These are phyloP conservation scores for Begonia masoniana DNA, from an alignment of 306 rosid species.

Conservation along the genomic window DNA sequence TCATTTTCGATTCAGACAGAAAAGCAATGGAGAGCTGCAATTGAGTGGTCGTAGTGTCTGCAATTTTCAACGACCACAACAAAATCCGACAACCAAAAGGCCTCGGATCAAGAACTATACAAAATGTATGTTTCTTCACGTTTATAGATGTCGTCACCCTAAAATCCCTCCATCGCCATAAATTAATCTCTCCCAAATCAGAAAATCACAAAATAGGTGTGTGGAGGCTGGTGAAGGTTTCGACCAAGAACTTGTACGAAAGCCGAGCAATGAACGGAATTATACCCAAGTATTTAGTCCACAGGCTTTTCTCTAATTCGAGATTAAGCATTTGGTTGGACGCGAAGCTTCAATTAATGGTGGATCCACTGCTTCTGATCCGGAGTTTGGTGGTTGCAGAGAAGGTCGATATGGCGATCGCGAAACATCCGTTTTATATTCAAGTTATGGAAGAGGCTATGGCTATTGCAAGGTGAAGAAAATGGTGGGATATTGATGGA, in stretches of 20 bases:
- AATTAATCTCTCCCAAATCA: conserved; percentile 24
- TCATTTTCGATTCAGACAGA: conserved; percentile 30
- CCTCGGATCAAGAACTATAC: conserved; percentile 51
- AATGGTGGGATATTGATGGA: conserved; percentile 66
- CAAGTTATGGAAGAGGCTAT: conserved; percentile 88
- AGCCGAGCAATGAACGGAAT: conserved; percentile 91
- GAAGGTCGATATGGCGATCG: conserved; percentile 73
- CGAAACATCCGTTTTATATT: conserved; percentile 62
- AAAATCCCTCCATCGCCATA: conserved; percentile 35
- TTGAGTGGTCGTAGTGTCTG: conserved; percentile 80
- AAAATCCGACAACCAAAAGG: conserved; percentile 82
- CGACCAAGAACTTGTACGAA: conserved; percentile 31
- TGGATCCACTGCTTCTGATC: conserved; percentile 83
- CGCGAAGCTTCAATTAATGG: conserved; percentile 69
- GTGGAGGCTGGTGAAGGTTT: conserved; percentile 67
- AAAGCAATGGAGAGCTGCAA: conserved; percentile 57
- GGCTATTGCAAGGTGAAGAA: conserved; percentile 97
- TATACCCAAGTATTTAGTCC: conserved; percentile 74
- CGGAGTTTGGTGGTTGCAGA: conserved; percentile 52
- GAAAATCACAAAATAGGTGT: conserved; percentile 39
- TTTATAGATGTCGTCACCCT: conserved; percentile 62
- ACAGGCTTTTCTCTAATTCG: conserved; percentile 67
- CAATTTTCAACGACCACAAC: conserved; percentile 86
- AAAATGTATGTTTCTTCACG: conserved; percentile 57
- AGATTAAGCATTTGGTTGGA: conserved; percentile 87